These are phyloP conservation scores for Aspergillus fumigatus DNA, from an alignment of 2,329 filamentous ascomycete genomes.

Conservation along the genomic window DNA sequence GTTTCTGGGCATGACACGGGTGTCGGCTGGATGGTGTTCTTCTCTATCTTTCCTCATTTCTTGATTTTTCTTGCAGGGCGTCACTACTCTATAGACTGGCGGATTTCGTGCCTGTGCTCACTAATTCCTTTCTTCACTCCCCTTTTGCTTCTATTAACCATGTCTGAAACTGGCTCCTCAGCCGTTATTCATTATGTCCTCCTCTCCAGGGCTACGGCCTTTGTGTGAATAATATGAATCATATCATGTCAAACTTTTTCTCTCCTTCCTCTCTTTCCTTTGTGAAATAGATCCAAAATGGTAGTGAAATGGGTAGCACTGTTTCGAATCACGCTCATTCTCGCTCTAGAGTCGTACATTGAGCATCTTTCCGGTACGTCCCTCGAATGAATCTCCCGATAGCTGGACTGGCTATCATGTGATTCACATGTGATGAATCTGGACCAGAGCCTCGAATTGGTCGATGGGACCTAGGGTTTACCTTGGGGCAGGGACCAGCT, in stretches of 20 bases:
- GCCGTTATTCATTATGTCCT: conserved; percentile 2
- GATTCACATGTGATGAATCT: not conserved
- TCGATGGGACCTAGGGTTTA: not conserved
- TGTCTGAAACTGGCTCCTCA: not conserved
- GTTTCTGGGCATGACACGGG: conserved; percentile 34
- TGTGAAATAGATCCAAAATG: not conserved
- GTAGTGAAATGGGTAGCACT: not conserved
- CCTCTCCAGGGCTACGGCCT: not conserved
- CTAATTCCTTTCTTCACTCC: conserved; percentile 10
- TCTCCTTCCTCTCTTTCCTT: not conserved
- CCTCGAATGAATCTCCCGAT: not conserved
- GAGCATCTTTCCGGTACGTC: not conserved
- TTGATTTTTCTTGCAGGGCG: conserved; percentile 21
- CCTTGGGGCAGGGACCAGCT: not conserved
- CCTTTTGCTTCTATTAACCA: conserved; percentile 13
- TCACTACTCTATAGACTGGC: conserved; percentile 22
- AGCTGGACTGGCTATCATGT: not conserved
- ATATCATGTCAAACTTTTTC: not conserved
- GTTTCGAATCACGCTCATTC: not conserved
- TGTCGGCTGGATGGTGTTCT: conserved; percentile 24
- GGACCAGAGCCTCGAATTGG: not conserved
- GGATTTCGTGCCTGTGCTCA: conserved; percentile 16
- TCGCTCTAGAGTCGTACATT: not conserved
- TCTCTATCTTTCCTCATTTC: conserved; percentile 5
- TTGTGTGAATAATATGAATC: not conserved